Percentiles rank a stretch among this genome's conserved stretches.
Evolutionary conservation across 495 filamentous ascomycete species (phyloP).

Genomic region (Penicillium manginii): DNA sequence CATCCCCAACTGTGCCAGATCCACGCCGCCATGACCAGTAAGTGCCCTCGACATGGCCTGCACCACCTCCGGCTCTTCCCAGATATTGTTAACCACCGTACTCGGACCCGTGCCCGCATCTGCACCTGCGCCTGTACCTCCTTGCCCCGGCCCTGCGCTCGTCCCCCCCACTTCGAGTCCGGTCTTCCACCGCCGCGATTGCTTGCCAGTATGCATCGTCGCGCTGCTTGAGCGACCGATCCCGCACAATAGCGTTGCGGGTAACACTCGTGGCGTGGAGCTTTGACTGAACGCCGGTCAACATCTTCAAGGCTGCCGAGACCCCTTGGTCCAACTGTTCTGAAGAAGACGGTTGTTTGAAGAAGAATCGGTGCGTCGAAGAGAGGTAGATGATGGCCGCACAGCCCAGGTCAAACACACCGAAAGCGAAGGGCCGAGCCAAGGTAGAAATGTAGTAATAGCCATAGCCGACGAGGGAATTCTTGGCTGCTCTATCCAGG

Average conservation of each 20-base stretch:
- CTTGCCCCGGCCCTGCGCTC: too few species aligned
- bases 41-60: conserved; percentile 54
- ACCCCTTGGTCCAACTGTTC: conserved; percentile 50
- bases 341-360: conserved; percentile 50
- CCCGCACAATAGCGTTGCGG: conserved; percentile 61
- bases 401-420: conserved; percentile 61
- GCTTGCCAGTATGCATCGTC: conserved; percentile 63
- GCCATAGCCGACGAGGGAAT: conserved; percentile 33
- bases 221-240: conserved; percentile 55
- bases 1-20: conserved; percentile 51
- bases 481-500: conserved; percentile 40
- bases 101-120: conserved; percentile 8
- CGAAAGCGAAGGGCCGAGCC: conserved; percentile 61
- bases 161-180: conserved; percentile 35
- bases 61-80: conserved; percentile 61
- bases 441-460: conserved; percentile 71
- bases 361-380: conserved; percentile 73
- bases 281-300: conserved; percentile 53
- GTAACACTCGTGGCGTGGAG: conserved; percentile 57
- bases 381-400: conserved; percentile 70
- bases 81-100: conserved; percentile 38
- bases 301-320: conserved; percentile 39
- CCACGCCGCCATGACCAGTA: conserved; percentile 48
- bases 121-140: too few species aligned
- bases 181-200: conserved; percentile 44